A percentile compares a stretch with the other conserved stretches of the same genome.
Evolutionary conservation across 805 yeast genomes (phyloP).

Genomic region (Kazachstania africana): DNA sequence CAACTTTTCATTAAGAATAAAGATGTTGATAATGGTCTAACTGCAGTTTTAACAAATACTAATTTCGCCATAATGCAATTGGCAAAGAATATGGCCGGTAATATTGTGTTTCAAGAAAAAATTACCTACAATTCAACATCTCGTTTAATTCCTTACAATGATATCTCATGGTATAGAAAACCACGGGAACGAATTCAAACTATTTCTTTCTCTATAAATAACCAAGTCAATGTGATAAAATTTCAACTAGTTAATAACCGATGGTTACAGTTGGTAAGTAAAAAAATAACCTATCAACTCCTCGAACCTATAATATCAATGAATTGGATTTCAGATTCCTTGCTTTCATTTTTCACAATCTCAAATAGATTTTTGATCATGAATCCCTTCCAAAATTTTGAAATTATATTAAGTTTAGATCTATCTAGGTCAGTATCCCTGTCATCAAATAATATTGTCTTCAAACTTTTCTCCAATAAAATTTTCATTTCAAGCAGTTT

Average conservation of each 20-base stretch:
- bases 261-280: too few species aligned
- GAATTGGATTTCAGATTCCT: conserved; percentile 16
- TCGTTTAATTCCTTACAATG: conserved; percentile 3
- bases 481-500: conserved; percentile 17
- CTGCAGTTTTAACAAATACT: conserved; percentile 17
- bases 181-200: conserved; percentile 2
- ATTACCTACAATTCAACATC: not conserved
- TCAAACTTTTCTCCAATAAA: conserved; percentile 11
- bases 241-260: conserved; percentile 3
- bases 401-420: conserved; percentile 12
- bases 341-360: conserved; percentile 15
- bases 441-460: conserved; percentile 16
- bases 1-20: not conserved
- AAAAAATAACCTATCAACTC: not conserved
- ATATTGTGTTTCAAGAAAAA: not conserved
- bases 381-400: conserved; percentile 5
- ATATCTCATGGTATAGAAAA: conserved; percentile 5
- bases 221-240: conserved; percentile 4
- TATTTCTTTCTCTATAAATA: conserved; percentile 13
- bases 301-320: conserved; percentile 12
- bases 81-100: not conserved
- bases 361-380: conserved; percentile 20
- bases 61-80: conserved; percentile 12
- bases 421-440: conserved; percentile 16
- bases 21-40: conserved; percentile 8